Evolutionary conservation across 805 yeast genomes (phyloP), one percentile per base, ranked within the genome.

Genomic region (Wickerhamomyces chaumierensis): DNA sequence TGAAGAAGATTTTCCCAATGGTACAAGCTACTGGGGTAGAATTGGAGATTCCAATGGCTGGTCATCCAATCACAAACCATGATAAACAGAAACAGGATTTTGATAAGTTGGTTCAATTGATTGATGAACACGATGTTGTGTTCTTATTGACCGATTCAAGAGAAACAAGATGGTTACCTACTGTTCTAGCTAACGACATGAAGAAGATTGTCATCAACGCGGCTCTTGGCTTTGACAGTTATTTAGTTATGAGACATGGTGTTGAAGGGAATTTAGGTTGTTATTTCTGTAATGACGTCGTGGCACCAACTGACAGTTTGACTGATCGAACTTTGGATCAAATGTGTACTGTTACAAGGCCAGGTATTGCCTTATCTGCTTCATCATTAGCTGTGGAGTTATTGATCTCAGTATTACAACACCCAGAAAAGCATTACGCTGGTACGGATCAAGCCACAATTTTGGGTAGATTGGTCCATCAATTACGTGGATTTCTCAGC

Each of bases 301-400:
- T 86, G 38, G 97, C 96, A 0, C 98, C 99, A 0, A 66, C 76
- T 2, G 95, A 92, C 55, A 81, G 94, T 41, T 61, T 85, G n/a
- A 69, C 84, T 0, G 94, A 87, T 52, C 68, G 95, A 37, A 83
- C 96, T 0, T 63, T 92, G 40, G 99, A 92, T 60, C 97, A 92
- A 58, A 92, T 92, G 96, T 92, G 99, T 54, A 92, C 99, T 0
- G 98, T 92, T 1, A 92, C 98, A 0, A 67, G 98, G 32, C 97
- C 99, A 0, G 98, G 99, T 1, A 88, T 82, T 1, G 95, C 99
- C 0, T 62, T 82, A 49, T 62, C 86, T 60, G 96, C 97, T 0
- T 73, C 95, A 0, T 75, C 96, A 0, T 62, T 79, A 29, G 94
- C 94, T 0, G 94, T 84, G 1, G 98, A 92, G 55, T 60, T 92